Conservation (phyloP, 768 basidiomycete species). For the Pisolithus microcarpus region DNA sequence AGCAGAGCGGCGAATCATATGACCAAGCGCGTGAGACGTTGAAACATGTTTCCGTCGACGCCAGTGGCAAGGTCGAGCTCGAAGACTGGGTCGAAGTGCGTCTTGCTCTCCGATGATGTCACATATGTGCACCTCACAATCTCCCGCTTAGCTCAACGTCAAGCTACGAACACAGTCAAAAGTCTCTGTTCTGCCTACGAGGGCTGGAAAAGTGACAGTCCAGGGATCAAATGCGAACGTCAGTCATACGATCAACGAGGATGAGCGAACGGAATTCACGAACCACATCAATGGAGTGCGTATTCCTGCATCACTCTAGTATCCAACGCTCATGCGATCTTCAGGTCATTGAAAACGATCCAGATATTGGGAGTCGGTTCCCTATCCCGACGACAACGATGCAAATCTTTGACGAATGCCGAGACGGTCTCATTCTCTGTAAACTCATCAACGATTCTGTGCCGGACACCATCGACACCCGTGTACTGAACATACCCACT, state of each 20-base stretch:
- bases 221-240: constrained; percentile 93
- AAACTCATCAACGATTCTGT: constrained; percentile 99
- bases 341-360: constrained; percentile 87
- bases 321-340: constrained; percentile 2
- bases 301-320: constrained; percentile 4
- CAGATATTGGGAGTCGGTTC: constrained; percentile 72
- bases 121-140: constrained; percentile 11
- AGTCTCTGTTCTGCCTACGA: constrained; percentile 46
- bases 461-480: constrained; percentile 97
- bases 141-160: constrained; percentile 56
- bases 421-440: constrained; percentile 92
- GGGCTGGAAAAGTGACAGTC: constrained; percentile 87
- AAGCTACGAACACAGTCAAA: constrained; percentile 56
- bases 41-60: constrained; percentile 90
- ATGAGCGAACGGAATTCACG: constrained; percentile 93
- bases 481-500: constrained; percentile 90
- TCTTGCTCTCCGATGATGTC: constrained; percentile 14
- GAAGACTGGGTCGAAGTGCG: constrained; percentile 97
- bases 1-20: constrained; percentile 80
- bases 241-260: constrained; percentile 96
- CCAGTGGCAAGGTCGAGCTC: constrained; percentile 91
- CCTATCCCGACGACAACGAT: constrained; percentile 95
- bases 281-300: constrained; percentile 93
- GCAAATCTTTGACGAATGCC: constrained; percentile 97
- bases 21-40: constrained; percentile 85